Conservation (phyloP, 768 basidiomycete species). For the Baorangia bicolor region DNA sequence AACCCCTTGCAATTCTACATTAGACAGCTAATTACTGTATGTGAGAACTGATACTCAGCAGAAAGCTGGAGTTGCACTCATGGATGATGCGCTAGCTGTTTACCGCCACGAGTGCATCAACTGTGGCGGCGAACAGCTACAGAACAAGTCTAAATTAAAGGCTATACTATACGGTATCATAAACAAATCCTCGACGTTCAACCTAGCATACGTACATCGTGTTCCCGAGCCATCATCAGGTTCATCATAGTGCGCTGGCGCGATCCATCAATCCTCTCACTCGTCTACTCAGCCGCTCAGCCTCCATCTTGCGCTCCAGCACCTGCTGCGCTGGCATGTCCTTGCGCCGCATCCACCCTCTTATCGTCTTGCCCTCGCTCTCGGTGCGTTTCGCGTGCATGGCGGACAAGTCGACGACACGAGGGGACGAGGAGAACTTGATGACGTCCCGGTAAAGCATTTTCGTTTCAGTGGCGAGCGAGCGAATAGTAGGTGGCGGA, state of each 20-base stretch:
- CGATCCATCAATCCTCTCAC: constrained; percentile 72
- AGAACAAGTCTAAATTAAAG: background rate
- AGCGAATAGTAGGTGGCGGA: constrained; percentile 54
- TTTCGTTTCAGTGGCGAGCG: constrained; percentile 80
- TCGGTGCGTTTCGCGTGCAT: constrained; percentile 53
- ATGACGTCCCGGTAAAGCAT: constrained; percentile 88
- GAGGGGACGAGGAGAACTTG: constrained; percentile 75
- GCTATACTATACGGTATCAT: background rate
- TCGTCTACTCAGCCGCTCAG: constrained; percentile 64
- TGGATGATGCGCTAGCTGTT: too few relatives aligned
- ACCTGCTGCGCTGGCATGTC: constrained; percentile 81
- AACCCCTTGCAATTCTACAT: too few relatives aligned
- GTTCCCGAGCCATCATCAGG: background rate
- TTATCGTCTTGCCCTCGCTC: constrained; percentile 42
- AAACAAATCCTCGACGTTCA: background rate
- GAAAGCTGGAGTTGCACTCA: too few relatives aligned
- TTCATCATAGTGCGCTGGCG: constrained; percentile 38
- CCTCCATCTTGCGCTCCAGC: constrained; percentile 72
- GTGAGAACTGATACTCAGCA: too few relatives aligned
- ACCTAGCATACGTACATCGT: background rate
- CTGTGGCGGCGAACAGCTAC: too few relatives aligned
- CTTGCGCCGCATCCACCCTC: constrained; percentile 79
- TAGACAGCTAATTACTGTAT: too few relatives aligned
- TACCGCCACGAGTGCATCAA: too few relatives aligned
- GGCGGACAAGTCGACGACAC: constrained; percentile 80